Evolutionary conservation across 208 protist species (phyloP).

Genomic region (Vickermania spadyakhi): DNA sequence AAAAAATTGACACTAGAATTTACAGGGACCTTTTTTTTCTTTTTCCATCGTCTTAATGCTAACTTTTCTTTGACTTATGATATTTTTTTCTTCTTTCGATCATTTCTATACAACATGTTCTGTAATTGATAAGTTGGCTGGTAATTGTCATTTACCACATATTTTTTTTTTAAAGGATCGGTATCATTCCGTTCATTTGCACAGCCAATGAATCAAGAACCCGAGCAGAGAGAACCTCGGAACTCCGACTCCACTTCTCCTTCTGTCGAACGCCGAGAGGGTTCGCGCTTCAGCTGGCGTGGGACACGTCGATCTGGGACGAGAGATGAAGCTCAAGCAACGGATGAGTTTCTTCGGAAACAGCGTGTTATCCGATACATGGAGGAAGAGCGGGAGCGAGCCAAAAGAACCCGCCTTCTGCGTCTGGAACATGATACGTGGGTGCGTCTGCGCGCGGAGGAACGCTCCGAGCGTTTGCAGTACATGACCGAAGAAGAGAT

Average conservation of each 20-base stretch:
- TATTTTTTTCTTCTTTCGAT: no score
- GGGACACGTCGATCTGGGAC: neutral
- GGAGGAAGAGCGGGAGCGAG: conserved; percentile 77
- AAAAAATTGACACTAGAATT: no score
- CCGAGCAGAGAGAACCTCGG: no score
- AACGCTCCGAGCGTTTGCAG: conserved; percentile 60
- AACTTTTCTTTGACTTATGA: no score
- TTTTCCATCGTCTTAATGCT: no score
- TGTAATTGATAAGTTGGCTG: no score
- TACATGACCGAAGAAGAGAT: conserved; percentile 71
- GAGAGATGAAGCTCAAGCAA: conserved; percentile 52
- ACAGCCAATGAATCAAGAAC: no score
- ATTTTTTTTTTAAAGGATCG: no score
- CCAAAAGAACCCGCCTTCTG: conserved; percentile 43
- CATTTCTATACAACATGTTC: no score
- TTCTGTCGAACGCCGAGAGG: neutral
- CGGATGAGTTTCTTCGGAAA: conserved; percentile 76
- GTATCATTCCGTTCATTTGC: no score
- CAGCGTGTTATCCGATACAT: conserved; percentile 84
- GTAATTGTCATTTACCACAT: no score
- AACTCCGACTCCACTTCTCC: neutral
- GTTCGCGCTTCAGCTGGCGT: neutral
- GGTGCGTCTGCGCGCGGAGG: conserved; percentile 49
- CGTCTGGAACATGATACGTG: conserved; percentile 71
- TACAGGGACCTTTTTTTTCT: no score